phyloP scores from a whole-genome alignment of 2,329 filamentous ascomycete genomes.

The Clarireedia monteithiana region DNA sequence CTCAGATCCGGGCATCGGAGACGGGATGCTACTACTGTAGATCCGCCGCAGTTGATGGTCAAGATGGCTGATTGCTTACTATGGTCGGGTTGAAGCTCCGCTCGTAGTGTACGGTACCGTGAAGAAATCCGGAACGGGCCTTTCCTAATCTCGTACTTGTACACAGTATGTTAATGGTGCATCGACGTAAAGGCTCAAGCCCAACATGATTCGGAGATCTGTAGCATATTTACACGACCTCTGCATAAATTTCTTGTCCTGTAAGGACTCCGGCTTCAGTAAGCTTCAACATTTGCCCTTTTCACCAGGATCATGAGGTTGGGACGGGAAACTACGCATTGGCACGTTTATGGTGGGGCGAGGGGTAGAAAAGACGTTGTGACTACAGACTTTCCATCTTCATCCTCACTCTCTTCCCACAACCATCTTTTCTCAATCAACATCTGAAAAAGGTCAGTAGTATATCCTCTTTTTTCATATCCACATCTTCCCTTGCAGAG shows the following conservation, averaged over 20 bases:
- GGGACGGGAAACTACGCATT: constrained; percentile 4
- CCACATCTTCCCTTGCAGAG: background rate
- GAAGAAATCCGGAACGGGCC: background rate
- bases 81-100: too few species aligned
- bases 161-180: background rate
- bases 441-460: background rate
- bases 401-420: background rate
- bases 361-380: constrained; percentile 8
- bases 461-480: background rate
- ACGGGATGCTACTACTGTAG: background rate
- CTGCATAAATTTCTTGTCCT: background rate
- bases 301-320: constrained; percentile 1
- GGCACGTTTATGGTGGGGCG: constrained; percentile 8
- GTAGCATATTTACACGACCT: background rate
- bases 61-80: too few species aligned
- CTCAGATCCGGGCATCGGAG: background rate
- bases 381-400: constrained; percentile 3
- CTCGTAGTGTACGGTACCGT: too few species aligned
- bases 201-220: background rate
- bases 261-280: background rate
- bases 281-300: background rate
- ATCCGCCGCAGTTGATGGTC: too few species aligned
- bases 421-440: background rate
- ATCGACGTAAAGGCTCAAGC: background rate
- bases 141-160: background rate